Base-by-base conservation (phyloP, 1,139 yeast species). In the Yamadazyma epiphylla region DNA sequence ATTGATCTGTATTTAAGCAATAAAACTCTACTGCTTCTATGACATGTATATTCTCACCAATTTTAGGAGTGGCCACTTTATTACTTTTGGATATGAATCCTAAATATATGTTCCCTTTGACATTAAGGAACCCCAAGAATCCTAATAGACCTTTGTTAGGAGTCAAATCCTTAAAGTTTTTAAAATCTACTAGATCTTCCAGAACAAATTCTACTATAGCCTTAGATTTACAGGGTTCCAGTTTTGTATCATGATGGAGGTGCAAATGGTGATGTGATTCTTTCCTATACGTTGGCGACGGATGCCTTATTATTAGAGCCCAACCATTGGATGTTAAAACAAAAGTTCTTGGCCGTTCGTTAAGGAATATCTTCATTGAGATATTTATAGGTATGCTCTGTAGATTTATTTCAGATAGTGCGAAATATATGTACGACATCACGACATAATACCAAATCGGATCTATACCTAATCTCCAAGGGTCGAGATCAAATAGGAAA, bases 1-100 rank as follows among this genome's bases (percentile, higher is more conserved):
- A 77, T 26, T 64, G 68, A 32, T 74, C 77, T 28, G 70, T 70
- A 39, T 74, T 76, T 29, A 83, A 58, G 43, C 88, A 80, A 38
- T 70, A 71, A 46, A 81, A 80, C 33, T 76, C 79, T 1, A 80
- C 82, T 12, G 70, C 76, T 13, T 70, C 60, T 5, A 83, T 71
- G 29, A 59, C 64, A 38, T 63, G 63, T 11, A 83, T 63, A 26
- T 60, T 62, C 35, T 81, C 84, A 4, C 67, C 60, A 0, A 76
- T 58, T 15, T 75, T 58, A 0, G 85, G 80, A 13, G 77, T 69
- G 0, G 85, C 91, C 10, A 77, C 76, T 23, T 69, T 70, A 19
- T 59, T 58, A n/a, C 74, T 66, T 13, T 68, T 64, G 3, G 82
- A 72, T 23, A 83, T 69, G 28, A 81, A 70, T 2, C 80, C 80